phyloP scores from a whole-genome alignment of 1,284 basidiomycete species.

The Peniophora sp. region DNA sequence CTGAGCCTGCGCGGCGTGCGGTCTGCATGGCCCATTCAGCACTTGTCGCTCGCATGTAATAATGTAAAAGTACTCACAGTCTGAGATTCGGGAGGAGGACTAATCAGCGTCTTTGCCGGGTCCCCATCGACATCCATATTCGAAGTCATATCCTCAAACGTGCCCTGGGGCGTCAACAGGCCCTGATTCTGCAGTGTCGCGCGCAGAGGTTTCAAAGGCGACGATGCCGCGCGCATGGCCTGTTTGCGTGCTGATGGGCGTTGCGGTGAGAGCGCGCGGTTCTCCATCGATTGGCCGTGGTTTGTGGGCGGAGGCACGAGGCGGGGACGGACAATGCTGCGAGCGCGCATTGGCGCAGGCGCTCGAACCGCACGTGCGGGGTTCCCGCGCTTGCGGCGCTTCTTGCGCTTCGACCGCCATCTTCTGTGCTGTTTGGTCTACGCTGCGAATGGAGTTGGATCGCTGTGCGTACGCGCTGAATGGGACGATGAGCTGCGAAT shows the following conservation, averaged over 20 bases:
- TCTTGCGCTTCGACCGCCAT: too few relatives aligned
- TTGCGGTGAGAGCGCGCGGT: neutral
- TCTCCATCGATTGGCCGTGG: neutral
- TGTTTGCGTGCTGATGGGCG: neutral
- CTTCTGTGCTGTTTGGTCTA: too few relatives aligned
- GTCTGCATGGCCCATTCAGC: neutral
- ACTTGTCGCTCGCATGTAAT: neutral
- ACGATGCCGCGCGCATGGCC: neutral
- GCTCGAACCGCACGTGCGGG: too few relatives aligned
- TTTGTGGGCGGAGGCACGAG: neutral
- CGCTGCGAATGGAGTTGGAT: too few relatives aligned
- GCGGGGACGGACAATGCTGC: neutral
- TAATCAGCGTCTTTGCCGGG: constrained; percentile 28
- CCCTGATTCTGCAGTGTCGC: constrained; percentile 9
- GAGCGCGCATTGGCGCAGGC: too few relatives aligned
- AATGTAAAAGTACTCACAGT: neutral
- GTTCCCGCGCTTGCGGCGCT: too few relatives aligned
- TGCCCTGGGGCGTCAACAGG: constrained; percentile 21
- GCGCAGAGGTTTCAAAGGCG: constrained; percentile 1
- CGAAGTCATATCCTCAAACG: constrained; percentile 16
- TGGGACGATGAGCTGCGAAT: too few relatives aligned
- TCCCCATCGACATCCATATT: constrained; percentile 5
- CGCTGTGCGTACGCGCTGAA: too few relatives aligned
- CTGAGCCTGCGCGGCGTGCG: constrained; percentile 9
- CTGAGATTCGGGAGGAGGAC: constrained; percentile 33